Base-by-base conservation (phyloP, 768 basidiomycete genomes). In the Tylopilus subfusipes region DNA sequence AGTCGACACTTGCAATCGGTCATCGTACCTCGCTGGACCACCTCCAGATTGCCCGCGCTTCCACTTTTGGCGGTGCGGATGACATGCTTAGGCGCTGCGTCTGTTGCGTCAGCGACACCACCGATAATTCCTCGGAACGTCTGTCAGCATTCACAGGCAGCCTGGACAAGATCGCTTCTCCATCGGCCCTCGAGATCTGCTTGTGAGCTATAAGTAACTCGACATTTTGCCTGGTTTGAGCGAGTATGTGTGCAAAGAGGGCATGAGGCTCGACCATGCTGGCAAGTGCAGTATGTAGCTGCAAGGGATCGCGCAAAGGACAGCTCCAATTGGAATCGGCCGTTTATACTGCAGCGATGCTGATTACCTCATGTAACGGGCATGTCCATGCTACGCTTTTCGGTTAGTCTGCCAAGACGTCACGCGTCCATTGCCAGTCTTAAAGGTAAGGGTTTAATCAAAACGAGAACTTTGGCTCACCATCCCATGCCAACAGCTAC, bases 191-290 rank as follows among this genome's bases (percentile, higher is more conserved):
- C 11, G 75, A 65, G 53, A 82, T 72, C 52, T 75, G 70, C 53
- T 72, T 65, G 56, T 81, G 75, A 5, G 69, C 52, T 2, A 75
- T 63, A 48, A 82, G 76, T 51, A 82, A 70, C 22, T 73, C 67
- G 53, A 82, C 64, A 58, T 82, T 82, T 46, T 73, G 63, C 39
- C 71, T 70, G 2, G 80, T 76, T 52, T 81, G 81, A 12, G 73
- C 60, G 52, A 82, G 54, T 50, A 83, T 66, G 59, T 82, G 68
- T 13, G 58, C 57, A 43, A 73, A 58, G 48, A 66, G 57, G 27
- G 59, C 39, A 25, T 62, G 50, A 24, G 59, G 22, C 24, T 70
- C 66, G 52, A 40, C 36, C 70, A 70, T 70, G 55, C 18, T 66
- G 39, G 39, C 39, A 27, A 33, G 39, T 36, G 45, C 21, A 31